phyloP scores from a whole-genome alignment of 2,329 filamentous ascomycete genomes.

The Nakataea oryzae region DNA sequence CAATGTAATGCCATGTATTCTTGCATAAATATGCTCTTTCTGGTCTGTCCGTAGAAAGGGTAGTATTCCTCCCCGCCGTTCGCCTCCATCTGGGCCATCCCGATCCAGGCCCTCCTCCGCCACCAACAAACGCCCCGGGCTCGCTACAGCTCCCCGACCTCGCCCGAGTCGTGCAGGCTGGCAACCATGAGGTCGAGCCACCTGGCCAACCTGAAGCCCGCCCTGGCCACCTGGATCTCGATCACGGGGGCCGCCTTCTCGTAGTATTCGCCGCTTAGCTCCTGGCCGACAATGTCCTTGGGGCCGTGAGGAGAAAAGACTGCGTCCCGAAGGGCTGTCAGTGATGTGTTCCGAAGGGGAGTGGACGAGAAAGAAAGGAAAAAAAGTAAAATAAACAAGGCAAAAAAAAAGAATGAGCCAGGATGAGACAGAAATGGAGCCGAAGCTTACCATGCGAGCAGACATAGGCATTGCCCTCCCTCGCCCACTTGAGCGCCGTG shows the following conservation, averaged over 20 bases:
- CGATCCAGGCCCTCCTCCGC: background rate
- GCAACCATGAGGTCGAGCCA: constrained; percentile 55
- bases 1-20: background rate
- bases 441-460: constrained; percentile 47
- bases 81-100: background rate
- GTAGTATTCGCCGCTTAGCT: constrained; percentile 55
- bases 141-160: constrained; percentile 16
- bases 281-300: constrained; percentile 44
- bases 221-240: constrained; percentile 56
- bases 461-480: constrained; percentile 51
- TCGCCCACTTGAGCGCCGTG: constrained; percentile 54
- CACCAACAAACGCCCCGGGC: too few relatives aligned
- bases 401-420: background rate
- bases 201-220: constrained; percentile 56
- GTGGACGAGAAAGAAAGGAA: background rate
- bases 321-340: constrained; percentile 3
- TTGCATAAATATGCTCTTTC: background rate
- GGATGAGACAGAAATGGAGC: background rate
- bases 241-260: constrained; percentile 52
- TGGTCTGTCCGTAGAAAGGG: too few relatives aligned
- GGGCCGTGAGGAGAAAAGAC: constrained; percentile 52
- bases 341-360: too few relatives aligned
- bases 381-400: background rate
- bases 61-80: background rate
- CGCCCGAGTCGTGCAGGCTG: constrained; percentile 14